phyloP scores from a whole-genome alignment of 1,139 yeast genomes.

The Saccharomycopsis phalli region DNA sequence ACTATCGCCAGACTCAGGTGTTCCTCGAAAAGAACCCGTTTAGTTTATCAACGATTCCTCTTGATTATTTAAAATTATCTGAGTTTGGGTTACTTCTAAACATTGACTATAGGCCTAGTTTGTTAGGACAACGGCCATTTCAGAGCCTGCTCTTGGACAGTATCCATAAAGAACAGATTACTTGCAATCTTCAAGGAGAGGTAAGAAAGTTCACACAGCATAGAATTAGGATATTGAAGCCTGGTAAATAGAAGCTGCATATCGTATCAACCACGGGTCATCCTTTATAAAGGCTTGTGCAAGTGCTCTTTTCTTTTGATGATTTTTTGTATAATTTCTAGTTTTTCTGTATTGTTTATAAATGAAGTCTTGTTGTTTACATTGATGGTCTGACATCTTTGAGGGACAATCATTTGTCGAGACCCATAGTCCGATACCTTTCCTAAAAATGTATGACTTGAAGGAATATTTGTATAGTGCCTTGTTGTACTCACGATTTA shows the following conservation, averaged over 20 bases:
- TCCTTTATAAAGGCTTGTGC: too few species aligned
- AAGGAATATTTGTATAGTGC: constrained; percentile 26
- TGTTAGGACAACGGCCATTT: neutral
- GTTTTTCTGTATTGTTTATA: too few species aligned
- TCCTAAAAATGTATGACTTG: constrained; percentile 29
- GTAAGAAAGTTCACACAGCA: too few species aligned
- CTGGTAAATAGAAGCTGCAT: too few species aligned
- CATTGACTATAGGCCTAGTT: constrained; percentile 8
- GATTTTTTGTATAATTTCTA: too few species aligned
- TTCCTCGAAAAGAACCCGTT: neutral
- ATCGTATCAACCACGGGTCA: constrained; percentile 8
- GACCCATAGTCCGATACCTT: constrained; percentile 30
- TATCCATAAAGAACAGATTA: too few species aligned
- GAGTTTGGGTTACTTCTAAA: constrained; percentile 8
- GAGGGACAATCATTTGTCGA: constrained; percentile 18
- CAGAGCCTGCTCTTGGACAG: too few species aligned
- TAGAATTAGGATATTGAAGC: too few species aligned
- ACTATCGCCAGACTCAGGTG: neutral
- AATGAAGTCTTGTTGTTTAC: too few species aligned
- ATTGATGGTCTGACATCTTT: constrained; percentile 1
- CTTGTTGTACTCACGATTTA: constrained; percentile 37
- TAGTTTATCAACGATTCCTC: neutral
- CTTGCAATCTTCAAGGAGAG: too few species aligned
- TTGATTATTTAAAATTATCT: constrained; percentile 1
- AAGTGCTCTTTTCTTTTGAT: too few species aligned